Conservation (phyloP, 345 rosid genomes). For the Syzygium jambos region DNA sequence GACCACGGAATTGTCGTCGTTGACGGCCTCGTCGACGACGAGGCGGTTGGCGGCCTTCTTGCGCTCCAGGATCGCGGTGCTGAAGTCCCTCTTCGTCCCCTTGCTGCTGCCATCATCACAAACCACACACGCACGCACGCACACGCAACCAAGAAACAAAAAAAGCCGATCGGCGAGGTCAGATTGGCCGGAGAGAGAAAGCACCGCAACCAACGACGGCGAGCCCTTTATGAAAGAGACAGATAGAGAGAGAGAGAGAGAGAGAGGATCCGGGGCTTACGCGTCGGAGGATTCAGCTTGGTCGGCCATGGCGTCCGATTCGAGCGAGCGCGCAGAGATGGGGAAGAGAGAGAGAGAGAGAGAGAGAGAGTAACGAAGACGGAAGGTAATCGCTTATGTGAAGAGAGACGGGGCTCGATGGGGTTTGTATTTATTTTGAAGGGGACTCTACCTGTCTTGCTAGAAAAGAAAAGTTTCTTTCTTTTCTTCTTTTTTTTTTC, state of each 20-base stretch:
- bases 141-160: not conserved
- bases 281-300: conserved; percentile 86
- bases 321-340: not conserved
- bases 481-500: not conserved
- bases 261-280: conserved; percentile 25
- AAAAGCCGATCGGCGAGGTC: not conserved
- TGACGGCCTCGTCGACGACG: conserved; percentile 79
- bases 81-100: conserved; percentile 78
- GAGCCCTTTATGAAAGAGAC: conserved; percentile 21
- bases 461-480: conserved; percentile 23
- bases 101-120: conserved; percentile 24
- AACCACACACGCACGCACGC: not conserved
- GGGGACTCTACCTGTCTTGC: conserved; percentile 33
- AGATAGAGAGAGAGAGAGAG: too few species aligned
- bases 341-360: not conserved
- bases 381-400: not conserved
- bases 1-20: conserved; percentile 92
- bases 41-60: conserved; percentile 89
- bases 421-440: conserved; percentile 6
- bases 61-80: conserved; percentile 86
- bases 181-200: not conserved
- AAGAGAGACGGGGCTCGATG: conserved; percentile 10
- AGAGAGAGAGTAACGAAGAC: not conserved
- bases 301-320: conserved; percentile 37
- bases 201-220: not conserved